Evolutionary conservation across 2,329 filamentous ascomycete species (phyloP).

Genomic region (Apiospora rasikravindrae): DNA sequence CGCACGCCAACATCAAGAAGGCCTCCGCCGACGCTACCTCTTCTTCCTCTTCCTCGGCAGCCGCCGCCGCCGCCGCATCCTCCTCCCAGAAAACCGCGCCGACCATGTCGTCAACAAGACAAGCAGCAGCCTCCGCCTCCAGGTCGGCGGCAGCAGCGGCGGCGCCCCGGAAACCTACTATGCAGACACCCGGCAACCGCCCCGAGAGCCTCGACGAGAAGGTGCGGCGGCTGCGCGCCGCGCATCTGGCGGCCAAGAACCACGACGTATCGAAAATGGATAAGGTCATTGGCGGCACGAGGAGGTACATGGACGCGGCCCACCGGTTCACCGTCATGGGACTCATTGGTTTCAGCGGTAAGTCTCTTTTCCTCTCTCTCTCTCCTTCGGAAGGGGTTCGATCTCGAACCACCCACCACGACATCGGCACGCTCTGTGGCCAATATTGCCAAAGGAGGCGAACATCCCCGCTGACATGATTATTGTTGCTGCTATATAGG

Average conservation of each 20-base stretch:
- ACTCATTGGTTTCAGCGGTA: constrained; percentile 63
- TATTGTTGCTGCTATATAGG: constrained; percentile 39
- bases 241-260: constrained; percentile 69
- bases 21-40: constrained; percentile 28
- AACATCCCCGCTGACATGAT: not conserved
- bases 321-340: constrained; percentile 61
- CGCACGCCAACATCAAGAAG: constrained; percentile 71
- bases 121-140: not conserved
- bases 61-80: constrained; percentile 24
- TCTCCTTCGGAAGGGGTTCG: not conserved
- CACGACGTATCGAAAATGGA: constrained; percentile 61
- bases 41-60: constrained; percentile 26
- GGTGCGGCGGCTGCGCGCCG: constrained; percentile 70
- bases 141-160: not conserved
- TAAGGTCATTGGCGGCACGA: constrained; percentile 51
- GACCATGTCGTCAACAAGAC: constrained; percentile 17
- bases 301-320: constrained; percentile 59
- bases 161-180: constrained; percentile 23
- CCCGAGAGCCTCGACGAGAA: constrained; percentile 72
- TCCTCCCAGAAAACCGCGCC: constrained; percentile 26
- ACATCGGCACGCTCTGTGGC: no score
- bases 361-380: constrained; percentile 27
- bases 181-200: constrained; percentile 33
- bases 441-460: not conserved
- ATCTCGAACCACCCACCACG: not conserved